Evolutionary conservation across 1,284 basidiomycete species (phyloP), one percentile per base, ranked within the genome.

Genomic region (Thelephora terrestris): DNA sequence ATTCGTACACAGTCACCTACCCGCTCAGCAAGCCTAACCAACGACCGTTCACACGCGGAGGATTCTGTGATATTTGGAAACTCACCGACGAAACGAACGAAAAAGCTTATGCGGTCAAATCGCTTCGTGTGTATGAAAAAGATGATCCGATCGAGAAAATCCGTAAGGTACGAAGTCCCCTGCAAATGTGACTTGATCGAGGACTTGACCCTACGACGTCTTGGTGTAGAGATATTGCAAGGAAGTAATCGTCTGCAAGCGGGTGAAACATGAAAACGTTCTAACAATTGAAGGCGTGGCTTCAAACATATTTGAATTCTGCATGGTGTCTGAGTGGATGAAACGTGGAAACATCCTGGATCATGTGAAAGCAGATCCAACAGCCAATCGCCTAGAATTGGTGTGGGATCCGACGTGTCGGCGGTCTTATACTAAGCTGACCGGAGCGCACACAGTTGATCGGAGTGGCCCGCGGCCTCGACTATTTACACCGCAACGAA

Each of bases 1-100:
- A 16, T 18, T 37, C 35, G 16, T 18, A 37, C 35, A 16, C 16
- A 18, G 20, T 37, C 20, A n/a, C n/a, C n/a, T n/a, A n/a, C n/a
- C 35, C 35, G 5, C 35, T 37, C 20, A 5, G 2, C 35, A 37
- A 18, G 35, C 4, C 16, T 16, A 18, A 18, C 5, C 16, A 37
- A 37, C 37, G 21, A 18, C 37, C 37, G 1, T n/a, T 39, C 37
- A 46, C 46, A 6, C 45, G n/a, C 17, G 53, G 53, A n/a, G 53
- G 53, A 7, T 54, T 52, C 44, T 51, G 48, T 21, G 49, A 54
- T 42, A 49, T 54, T 5, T 54, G 46, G 45, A 34, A n/a, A n/a
- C n/a, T n/a, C n/a, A n/a, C n/a, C n/a, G n/a, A n/a, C n/a, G n/a
- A n/a, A 12, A 12, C n/a, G n/a, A n/a, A n/a, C n/a, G 25, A 27